A percentile compares a stretch with the other conserved stretches of the same genome.
phyloP scores from a whole-genome alignment of 1,139 yeast species.

The Trichomonascaceae sp. region DNA sequence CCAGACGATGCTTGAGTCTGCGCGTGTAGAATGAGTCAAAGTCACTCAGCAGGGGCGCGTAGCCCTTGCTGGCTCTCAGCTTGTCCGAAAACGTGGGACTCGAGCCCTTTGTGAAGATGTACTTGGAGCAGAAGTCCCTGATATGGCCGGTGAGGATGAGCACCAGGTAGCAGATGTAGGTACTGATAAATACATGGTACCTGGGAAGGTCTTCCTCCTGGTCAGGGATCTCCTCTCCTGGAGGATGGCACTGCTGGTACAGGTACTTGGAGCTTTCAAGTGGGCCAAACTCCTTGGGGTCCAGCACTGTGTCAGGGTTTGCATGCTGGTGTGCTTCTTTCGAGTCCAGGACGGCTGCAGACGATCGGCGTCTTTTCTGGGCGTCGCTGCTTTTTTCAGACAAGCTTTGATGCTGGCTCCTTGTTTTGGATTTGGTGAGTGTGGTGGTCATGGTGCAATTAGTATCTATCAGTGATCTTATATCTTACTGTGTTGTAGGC shows the following conservation, averaged over 20 bases:
- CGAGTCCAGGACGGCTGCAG: no score
- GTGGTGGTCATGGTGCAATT: no score
- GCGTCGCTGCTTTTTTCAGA: no score
- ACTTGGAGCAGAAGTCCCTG: conserved; percentile 75
- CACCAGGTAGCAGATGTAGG: conserved; percentile 72
- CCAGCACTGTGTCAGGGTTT: no score
- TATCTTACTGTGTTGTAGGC: no score
- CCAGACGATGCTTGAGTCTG: conserved; percentile 78
- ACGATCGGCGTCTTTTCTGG: no score
- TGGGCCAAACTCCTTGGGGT: conserved; percentile 16
- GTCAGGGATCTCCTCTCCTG: conserved; percentile 15
- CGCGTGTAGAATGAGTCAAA: conserved; percentile 91
- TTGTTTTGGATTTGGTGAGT: no score
- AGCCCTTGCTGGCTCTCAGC: conserved; percentile 69
- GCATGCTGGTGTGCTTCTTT: no score
- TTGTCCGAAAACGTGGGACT: conserved; percentile 25
- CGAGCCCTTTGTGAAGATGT: conserved; percentile 26
- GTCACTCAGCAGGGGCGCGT: conserved; percentile 92
- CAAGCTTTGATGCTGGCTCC: no score
- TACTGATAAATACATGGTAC: conserved; percentile 59
- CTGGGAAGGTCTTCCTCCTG: conserved; percentile 66
- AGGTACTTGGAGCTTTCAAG: conserved; percentile 25
- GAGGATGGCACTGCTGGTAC: conserved; percentile 22
- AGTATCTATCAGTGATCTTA: no score
- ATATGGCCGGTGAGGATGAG: conserved; percentile 81